Conservation (phyloP, 495 filamentous ascomycete species). For the Tuber brumale region DNA sequence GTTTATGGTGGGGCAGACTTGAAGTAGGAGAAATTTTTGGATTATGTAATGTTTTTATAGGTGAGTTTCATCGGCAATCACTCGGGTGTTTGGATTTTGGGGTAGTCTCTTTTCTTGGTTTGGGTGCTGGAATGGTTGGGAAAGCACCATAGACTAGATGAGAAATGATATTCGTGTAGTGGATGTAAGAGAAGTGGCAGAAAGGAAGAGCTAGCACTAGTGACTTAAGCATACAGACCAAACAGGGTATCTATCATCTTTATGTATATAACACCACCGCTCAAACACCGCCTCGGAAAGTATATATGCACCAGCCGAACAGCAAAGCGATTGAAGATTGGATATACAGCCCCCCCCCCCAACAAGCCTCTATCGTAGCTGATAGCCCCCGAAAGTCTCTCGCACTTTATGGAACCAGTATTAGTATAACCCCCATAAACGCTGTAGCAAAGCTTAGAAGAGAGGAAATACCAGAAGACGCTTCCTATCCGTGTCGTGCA, state of each 20-base stretch:
- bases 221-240: background rate
- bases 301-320: background rate
- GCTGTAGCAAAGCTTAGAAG: background rate
- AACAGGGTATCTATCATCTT: background rate
- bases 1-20: background rate
- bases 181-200: background rate
- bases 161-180: background rate
- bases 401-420: background rate
- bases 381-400: background rate
- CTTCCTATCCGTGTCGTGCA: conserved; percentile 12
- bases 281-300: background rate
- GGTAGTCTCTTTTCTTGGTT: background rate
- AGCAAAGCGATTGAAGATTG: background rate
- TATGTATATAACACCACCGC: background rate
- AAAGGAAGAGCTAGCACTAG: background rate
- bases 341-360: background rate
- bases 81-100: background rate
- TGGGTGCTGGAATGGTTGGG: background rate
- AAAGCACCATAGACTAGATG: background rate
- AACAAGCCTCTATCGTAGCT: background rate
- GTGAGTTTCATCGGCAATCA: background rate
- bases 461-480: conserved; percentile 8
- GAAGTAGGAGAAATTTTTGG: background rate
- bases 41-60: background rate
- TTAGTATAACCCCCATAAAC: background rate